Evolutionary conservation across 1,284 basidiomycete species (phyloP).

Genomic region (Malassezia japonica): DNA sequence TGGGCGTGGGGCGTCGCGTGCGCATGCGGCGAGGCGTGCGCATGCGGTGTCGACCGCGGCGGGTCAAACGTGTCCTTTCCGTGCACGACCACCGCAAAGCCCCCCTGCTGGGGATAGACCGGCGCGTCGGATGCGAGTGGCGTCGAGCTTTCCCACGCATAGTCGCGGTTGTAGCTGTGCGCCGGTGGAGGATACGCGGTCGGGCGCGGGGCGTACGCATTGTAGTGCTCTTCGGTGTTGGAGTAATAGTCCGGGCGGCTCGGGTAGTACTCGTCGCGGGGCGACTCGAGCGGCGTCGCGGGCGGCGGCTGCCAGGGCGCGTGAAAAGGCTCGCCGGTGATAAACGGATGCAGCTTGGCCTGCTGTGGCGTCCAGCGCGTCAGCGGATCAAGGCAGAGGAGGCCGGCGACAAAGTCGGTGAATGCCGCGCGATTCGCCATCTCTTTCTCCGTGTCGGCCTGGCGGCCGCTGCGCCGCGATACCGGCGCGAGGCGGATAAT

Average conservation of each 20-base stretch:
- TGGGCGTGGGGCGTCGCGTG: background rate
- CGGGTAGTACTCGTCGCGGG: conserved; percentile 19
- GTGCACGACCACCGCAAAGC: conserved; percentile 15
- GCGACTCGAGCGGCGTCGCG: background rate
- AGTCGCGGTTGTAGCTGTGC: too few species aligned
- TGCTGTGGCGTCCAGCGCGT: conserved; percentile 96
- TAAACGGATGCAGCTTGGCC: conserved; percentile 89
- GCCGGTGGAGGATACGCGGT: background rate
- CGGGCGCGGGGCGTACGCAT: too few species aligned
- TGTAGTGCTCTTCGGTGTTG: too few species aligned
- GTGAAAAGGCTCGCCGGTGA: conserved; percentile 82
- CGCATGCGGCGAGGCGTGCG: background rate
- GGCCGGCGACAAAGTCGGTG: conserved; percentile 91
- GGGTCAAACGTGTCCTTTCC: conserved; percentile 4
- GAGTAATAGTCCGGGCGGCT: too few species aligned
- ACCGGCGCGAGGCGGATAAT: conserved; percentile 92
- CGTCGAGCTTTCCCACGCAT: conserved; percentile 1
- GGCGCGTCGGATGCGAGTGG: background rate
- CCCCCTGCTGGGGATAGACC: background rate
- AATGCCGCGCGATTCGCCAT: conserved; percentile 86
- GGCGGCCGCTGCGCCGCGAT: conserved; percentile 65
- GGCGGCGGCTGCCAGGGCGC: conserved; percentile 48
- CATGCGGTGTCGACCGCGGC: background rate
- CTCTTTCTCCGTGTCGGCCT: conserved; percentile 86
- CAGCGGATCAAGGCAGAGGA: conserved; percentile 86